Percentiles rank a stretch among this genome's conserved stretches.
These are phyloP conservation scores for Ganoderma multipileum DNA, from an alignment of 1,284 basidiomycete genomes.

Conservation along the genomic window DNA sequence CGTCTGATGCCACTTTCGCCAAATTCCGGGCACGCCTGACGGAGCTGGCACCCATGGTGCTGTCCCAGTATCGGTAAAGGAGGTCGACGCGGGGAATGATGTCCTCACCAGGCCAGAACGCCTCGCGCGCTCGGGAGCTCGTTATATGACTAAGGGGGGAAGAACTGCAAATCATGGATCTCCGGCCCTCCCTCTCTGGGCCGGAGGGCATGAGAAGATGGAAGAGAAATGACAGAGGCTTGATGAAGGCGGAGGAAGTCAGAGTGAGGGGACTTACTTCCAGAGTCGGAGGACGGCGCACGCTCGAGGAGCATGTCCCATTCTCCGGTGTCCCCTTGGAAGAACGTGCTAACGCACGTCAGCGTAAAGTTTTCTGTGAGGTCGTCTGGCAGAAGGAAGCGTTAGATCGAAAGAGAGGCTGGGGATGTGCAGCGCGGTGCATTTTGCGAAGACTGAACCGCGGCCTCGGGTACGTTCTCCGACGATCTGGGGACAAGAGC, in stretches of 20 bases:
- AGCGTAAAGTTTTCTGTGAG: constrained; percentile 55
- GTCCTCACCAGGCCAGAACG: constrained; percentile 80
- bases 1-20: constrained; percentile 30
- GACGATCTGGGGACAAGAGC: no score
- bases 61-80: constrained; percentile 50
- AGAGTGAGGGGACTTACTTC: not conserved
- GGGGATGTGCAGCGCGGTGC: no score
- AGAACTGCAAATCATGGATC: constrained; percentile 62
- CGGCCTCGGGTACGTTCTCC: no score
- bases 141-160: constrained; percentile 29
- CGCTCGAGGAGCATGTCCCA: constrained; percentile 83
- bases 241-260: constrained; percentile 23
- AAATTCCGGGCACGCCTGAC: constrained; percentile 77
- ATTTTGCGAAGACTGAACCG: no score
- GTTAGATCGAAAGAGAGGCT: no score
- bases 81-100: constrained; percentile 75
- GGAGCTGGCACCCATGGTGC: constrained; percentile 82
- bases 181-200: constrained; percentile 22
- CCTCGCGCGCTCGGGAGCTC: constrained; percentile 65
- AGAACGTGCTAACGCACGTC: constrained; percentile 66
- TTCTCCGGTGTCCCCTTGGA: constrained; percentile 56
- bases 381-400: constrained; percentile 22
- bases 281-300: constrained; percentile 29
- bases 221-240: constrained; percentile 61
- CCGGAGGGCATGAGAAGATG: constrained; percentile 54